Evolutionary conservation across 805 yeast species (phyloP).

Genomic region (Saccharomycopsis sp.): DNA sequence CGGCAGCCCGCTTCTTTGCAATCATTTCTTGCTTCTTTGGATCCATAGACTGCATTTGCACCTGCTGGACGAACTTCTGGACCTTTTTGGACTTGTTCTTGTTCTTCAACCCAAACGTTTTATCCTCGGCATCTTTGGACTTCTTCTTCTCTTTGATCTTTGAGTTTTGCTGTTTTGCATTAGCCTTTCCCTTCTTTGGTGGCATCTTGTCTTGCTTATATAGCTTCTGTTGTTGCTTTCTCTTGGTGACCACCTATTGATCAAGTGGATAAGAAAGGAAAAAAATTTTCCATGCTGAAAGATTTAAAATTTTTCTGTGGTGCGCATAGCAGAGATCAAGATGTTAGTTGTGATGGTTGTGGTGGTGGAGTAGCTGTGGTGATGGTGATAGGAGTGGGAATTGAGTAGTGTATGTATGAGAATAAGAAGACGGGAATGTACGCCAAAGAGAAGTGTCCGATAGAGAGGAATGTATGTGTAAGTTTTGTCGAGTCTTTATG

Average conservation of each 20-base stretch:
- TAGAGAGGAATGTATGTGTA: no score
- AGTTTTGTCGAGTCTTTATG: no score
- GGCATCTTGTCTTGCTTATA: conserved; percentile 44
- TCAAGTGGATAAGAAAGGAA: background rate
- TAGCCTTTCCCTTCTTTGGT: conserved; percentile 64
- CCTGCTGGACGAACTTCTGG: conserved; percentile 63
- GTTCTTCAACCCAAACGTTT: conserved; percentile 92
- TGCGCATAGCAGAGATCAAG: background rate
- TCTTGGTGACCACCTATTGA: no score
- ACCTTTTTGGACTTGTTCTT: conserved; percentile 92
- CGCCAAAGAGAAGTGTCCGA: no score
- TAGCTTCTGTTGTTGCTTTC: no score
- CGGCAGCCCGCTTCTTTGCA: conserved; percentile 71
- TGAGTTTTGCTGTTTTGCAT: conserved; percentile 40
- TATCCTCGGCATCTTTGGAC: conserved; percentile 64
- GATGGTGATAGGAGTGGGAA: background rate
- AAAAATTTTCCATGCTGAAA: background rate
- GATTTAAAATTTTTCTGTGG: background rate
- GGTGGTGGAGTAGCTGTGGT: no score
- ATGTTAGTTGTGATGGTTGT: background rate
- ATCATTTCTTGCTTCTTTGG: conserved; percentile 43
- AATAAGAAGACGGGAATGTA: no score
- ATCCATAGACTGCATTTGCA: conserved; percentile 53
- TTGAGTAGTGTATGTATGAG: no score
- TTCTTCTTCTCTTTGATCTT: conserved; percentile 54